Conservation (phyloP, 768 basidiomycete genomes). For the Ephemerocybe angulata region DNA sequence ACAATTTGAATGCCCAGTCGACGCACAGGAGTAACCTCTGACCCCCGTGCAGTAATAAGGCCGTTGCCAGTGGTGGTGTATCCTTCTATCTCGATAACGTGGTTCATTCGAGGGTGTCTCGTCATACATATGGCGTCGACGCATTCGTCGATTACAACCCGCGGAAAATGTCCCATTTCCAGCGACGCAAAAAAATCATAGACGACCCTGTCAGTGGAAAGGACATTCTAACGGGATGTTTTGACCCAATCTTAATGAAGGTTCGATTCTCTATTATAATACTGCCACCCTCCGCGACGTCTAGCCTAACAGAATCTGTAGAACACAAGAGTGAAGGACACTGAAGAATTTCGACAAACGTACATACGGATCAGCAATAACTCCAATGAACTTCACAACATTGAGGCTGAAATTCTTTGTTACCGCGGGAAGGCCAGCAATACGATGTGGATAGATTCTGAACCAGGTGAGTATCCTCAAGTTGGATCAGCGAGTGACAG, state of each 20-base stretch:
- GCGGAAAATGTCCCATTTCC: conserved; percentile 34
- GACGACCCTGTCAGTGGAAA: conserved; percentile 34
- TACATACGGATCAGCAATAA: background rate
- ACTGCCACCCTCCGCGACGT: background rate
- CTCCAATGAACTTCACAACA: background rate
- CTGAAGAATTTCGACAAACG: conserved; percentile 36
- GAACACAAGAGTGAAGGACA: conserved; percentile 42
- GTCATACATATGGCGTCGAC: conserved; percentile 20
- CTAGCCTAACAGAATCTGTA: too few species aligned
- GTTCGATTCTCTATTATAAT: conserved; percentile 18
- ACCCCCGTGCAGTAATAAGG: conserved; percentile 24
- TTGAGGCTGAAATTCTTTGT: background rate
- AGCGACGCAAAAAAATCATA: conserved; percentile 19
- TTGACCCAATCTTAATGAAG: conserved; percentile 40
- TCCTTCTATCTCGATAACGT: conserved; percentile 23
- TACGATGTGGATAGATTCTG: background rate
- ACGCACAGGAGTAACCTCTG: too few species aligned
- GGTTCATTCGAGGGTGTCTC: conserved; percentile 22
- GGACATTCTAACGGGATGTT: conserved; percentile 34
- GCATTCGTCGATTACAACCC: conserved; percentile 23
- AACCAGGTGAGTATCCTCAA: background rate
- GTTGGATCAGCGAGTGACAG: background rate
- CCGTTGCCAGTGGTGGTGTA: conserved; percentile 27
- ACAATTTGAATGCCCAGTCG: too few species aligned
- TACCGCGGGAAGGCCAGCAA: background rate